These are phyloP conservation scores for Selenicereus undatus DNA, from an alignment of 148 eudicot species.

Conservation along the genomic window DNA sequence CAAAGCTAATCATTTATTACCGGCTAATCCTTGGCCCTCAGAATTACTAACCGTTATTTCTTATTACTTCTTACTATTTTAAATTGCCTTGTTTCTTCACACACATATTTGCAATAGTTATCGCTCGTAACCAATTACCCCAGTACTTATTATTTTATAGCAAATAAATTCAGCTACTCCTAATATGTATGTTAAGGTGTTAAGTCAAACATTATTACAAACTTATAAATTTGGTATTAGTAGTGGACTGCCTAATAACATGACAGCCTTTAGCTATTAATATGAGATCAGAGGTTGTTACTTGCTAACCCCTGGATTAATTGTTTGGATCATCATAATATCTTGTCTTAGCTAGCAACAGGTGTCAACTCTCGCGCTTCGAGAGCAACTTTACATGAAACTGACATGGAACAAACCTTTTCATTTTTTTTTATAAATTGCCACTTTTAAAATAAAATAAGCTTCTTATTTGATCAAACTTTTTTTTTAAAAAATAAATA, in stretches of 20 bases:
- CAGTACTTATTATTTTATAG: neutral
- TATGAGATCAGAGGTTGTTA: neutral
- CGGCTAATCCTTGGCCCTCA: too few species aligned
- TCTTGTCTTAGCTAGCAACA: neutral
- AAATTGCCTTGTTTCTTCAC: too few species aligned
- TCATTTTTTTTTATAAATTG: too few species aligned
- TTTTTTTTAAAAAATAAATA: too few species aligned
- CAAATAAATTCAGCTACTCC: too few species aligned
- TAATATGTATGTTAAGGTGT: neutral
- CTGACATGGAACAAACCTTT: neutral
- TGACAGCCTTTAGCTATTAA: neutral
- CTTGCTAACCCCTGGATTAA: neutral
- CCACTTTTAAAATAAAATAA: too few species aligned
- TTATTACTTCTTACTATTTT: too few species aligned
- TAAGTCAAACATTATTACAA: neutral
- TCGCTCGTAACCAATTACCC: too few species aligned
- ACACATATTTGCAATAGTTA: too few species aligned
- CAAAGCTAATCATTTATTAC: too few species aligned
- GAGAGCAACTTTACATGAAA: neutral
- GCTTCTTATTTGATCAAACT: too few species aligned
- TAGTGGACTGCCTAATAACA: neutral
- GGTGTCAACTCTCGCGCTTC: neutral
- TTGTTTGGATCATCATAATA: neutral
- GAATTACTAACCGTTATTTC: too few species aligned
- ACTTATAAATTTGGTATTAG: neutral